A percentile compares a stretch with the other conserved stretches of the same genome.
phyloP scores from a whole-genome alignment of 208 protist species.

The Strigomonas galati region DNA sequence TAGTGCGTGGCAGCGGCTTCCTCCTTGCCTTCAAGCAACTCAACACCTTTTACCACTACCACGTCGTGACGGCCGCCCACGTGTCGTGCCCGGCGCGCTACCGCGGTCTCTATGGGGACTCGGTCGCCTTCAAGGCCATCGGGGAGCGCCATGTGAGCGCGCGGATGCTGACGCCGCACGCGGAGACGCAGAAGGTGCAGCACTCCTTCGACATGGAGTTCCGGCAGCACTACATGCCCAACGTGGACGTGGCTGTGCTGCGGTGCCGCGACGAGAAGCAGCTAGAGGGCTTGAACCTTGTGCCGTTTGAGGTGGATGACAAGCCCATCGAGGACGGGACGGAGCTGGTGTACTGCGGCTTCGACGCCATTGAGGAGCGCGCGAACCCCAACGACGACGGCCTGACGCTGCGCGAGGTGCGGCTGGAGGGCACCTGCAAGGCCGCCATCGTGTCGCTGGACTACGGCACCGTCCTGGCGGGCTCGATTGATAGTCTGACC shows the following conservation, averaged over 20 bases:
- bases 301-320: constrained; percentile 63
- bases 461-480: constrained; percentile 81
- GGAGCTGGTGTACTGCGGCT: constrained; percentile 58
- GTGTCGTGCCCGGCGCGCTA: constrained; percentile 77
- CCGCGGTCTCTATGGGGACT: constrained; percentile 62
- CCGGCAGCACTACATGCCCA: constrained; percentile 57
- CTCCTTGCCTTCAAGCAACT: constrained; percentile 60
- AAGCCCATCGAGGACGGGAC: constrained; percentile 60
- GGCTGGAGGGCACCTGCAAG: constrained; percentile 55
- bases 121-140: constrained; percentile 67
- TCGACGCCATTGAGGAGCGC: constrained; percentile 58
- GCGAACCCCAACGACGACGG: constrained; percentile 83
- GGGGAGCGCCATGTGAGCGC: constrained; percentile 85
- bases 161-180: constrained; percentile 47
- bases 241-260: constrained; percentile 70
- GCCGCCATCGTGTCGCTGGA: constrained; percentile 74
- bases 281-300: not conserved
- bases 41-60: constrained; percentile 72
- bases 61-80: constrained; percentile 81
- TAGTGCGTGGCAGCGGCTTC: constrained; percentile 85
- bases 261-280: constrained; percentile 40
- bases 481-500: constrained; percentile 29
- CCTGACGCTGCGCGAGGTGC: constrained; percentile 31
- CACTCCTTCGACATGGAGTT: constrained; percentile 61
- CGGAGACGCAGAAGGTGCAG: constrained; percentile 20